Evolutionary conservation across 805 yeast genomes (phyloP).

Genomic region (Starmerella riodocensis): DNA sequence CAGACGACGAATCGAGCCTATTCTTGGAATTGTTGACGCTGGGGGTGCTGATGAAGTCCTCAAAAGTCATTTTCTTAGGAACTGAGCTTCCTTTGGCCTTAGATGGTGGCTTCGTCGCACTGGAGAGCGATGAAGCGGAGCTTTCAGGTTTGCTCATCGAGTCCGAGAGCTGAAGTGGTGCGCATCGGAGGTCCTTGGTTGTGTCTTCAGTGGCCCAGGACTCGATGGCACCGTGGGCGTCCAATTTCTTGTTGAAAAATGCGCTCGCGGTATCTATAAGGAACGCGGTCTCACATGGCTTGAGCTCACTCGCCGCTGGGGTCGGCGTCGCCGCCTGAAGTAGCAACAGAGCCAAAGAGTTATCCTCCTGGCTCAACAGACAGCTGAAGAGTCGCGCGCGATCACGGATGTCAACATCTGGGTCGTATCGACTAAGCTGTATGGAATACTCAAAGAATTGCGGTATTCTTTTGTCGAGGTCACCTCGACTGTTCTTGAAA

Average conservation of each 20-base stretch:
- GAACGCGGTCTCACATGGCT: constrained; percentile 9
- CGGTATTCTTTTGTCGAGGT: constrained; percentile 23
- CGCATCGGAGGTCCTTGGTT: constrained; percentile 3
- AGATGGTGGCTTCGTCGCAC: neutral
- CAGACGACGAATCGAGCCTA: no score
- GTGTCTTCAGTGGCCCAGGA: constrained; percentile 33
- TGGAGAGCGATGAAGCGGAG: neutral
- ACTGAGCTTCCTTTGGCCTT: neutral
- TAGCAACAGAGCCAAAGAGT: constrained; percentile 54
- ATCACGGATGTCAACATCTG: constrained; percentile 66
- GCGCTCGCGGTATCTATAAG: constrained; percentile 26
- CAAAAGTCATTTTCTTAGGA: constrained; percentile 48
- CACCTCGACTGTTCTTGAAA: constrained; percentile 33
- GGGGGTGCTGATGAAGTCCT: constrained; percentile 56
- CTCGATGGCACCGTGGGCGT: constrained; percentile 27
- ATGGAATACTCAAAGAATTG: constrained; percentile 50
- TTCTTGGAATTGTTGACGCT: no score
- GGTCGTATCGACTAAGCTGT: constrained; percentile 59
- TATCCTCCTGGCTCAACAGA: constrained; percentile 39
- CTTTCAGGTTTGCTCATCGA: neutral
- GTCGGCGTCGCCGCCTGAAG: constrained; percentile 67
- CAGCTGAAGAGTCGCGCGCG: constrained; percentile 63
- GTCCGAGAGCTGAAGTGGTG: neutral
- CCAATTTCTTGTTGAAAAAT: constrained; percentile 24
- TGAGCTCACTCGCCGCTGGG: constrained; percentile 28